Conservation (phyloP, 1,284 basidiomycete genomes). For the Trichosporon ovoides region DNA sequence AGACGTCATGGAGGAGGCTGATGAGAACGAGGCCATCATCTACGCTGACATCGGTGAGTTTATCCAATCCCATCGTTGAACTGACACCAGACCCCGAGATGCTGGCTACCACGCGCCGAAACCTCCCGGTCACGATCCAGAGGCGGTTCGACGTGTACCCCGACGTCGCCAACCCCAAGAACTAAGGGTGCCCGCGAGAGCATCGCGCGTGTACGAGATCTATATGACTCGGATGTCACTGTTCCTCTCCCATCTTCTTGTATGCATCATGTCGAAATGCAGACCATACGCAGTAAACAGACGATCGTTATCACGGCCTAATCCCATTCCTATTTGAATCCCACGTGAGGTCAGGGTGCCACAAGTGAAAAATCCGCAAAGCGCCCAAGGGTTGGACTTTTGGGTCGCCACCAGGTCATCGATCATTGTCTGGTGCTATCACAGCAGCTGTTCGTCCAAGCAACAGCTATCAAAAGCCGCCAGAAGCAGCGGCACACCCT, state of each 20-base stretch:
- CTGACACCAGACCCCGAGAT: conserved; percentile 60
- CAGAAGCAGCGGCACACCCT: neutral
- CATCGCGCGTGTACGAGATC: neutral
- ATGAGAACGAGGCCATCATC: conserved; percentile 73
- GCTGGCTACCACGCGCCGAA: conserved; percentile 64
- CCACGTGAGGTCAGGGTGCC: neutral
- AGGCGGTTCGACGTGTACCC: conserved; percentile 86
- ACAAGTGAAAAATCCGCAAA: conserved; percentile 5
- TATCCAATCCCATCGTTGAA: neutral
- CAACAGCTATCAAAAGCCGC: conserved; percentile 11
- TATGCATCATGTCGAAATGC: neutral
- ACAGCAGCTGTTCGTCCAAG: conserved; percentile 2
- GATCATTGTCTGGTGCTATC: neutral
- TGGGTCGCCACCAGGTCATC: conserved; percentile 2
- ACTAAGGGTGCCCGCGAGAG: neutral
- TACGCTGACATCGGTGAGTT: conserved; percentile 72
- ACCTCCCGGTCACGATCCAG: conserved; percentile 82
- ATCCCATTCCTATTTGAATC: neutral
- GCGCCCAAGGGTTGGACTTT: neutral
- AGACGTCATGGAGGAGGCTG: conserved; percentile 70
- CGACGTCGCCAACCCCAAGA: conserved; percentile 54
- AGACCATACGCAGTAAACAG: too few relatives aligned
- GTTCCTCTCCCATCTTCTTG: conserved; percentile 1
- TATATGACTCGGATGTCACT: conserved; percentile 1
- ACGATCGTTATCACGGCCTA: neutral